Base-by-base conservation (phyloP, 2,329 filamentous ascomycete genomes). In the Colletotrichum sansevieriae region DNA sequence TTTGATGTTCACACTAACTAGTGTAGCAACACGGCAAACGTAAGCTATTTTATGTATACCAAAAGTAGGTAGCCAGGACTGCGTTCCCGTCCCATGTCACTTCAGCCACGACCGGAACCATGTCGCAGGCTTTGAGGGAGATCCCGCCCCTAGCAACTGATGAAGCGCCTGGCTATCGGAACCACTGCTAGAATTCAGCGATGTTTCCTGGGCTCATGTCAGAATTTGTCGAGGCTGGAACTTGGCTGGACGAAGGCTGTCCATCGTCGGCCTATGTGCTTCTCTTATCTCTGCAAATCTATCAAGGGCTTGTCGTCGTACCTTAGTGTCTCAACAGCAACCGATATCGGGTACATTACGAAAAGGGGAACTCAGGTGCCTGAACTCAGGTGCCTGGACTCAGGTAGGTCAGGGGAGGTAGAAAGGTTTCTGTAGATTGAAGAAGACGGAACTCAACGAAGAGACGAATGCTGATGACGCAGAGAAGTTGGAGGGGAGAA, bases 21-120 rank as follows among this genome's bases (percentile, higher is more conserved):
- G 18, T 22, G 22, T 22, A 22, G 55, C 46, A 47, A 51, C 12
- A 41, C 54, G 52, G 39, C 54, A 68, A 59, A 64, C 46, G 60
- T 52, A 67, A 64, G 44, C 58, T 57, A 44, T 20, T 37, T 37
- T 22, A 18, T 18, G 18, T 18, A 18, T 18, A 35, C 13, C 6
- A 33, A 33, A 9, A 2, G 29, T 29, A 29, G 29, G 29, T 29
- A 41, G 65, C 61, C 65, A 59, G 59, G 65, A 33, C 52, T 46
- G 15, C 29, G 37, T 66, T 49, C 41, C 29, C n/a, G 15, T 35
- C 47, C 60, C 44, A 43, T 54, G 59, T 52, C 59, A 46, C 43
- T 61, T 51, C 33, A 39, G 44, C 22, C 55, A 57, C 55, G n/a
- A 4, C 56, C 43, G 18, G n/a, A n/a, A 25, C 25, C 39, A 47